Conservation (phyloP, 805 yeast species). For the Myxozyma mucilagina region DNA sequence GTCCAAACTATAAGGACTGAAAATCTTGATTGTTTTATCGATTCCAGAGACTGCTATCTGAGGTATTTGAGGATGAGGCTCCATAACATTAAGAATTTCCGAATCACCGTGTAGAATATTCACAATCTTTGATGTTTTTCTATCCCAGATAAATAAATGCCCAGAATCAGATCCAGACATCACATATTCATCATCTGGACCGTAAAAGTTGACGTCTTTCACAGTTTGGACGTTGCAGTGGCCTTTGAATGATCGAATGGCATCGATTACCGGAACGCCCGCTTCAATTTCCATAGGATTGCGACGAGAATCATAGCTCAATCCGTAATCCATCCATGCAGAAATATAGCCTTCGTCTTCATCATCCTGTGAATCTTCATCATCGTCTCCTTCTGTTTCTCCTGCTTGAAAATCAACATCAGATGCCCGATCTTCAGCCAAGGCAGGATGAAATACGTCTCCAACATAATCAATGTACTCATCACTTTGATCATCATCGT, state of each 20-base stretch:
- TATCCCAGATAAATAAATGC: slow-evolving; percentile 31
- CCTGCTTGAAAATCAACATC: slow-evolving; percentile 5
- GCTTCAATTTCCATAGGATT: not conserved
- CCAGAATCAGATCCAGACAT: slow-evolving; percentile 34
- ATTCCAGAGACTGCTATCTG: slow-evolving; percentile 32
- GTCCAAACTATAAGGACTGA: slow-evolving; percentile 24
- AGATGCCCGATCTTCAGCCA: slow-evolving; percentile 3
- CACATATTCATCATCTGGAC: slow-evolving; percentile 30
- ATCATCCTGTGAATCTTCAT: not conserved
- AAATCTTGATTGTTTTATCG: slow-evolving; percentile 30
- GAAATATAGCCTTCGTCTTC: slow-evolving; percentile 4
- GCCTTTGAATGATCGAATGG: slow-evolving; percentile 9
- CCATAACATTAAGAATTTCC: slow-evolving; percentile 28
- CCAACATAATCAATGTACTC: not conserved
- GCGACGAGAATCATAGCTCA: not conserved
- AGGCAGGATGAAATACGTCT: not conserved
- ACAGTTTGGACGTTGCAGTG: slow-evolving; percentile 31
- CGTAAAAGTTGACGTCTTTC: slow-evolving; percentile 31
- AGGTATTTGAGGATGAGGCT: slow-evolving; percentile 30
- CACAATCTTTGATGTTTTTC: slow-evolving; percentile 14
- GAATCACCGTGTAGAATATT: slow-evolving; percentile 27
- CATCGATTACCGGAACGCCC: slow-evolving; percentile 8
- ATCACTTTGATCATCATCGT: not conserved
- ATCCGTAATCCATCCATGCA: slow-evolving; percentile 1
- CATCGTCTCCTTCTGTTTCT: slow-evolving; percentile 6